Evolutionary conservation across 176 grass and related monocot species (phyloP).

Genomic region (Tillandsia fasciculata): DNA sequence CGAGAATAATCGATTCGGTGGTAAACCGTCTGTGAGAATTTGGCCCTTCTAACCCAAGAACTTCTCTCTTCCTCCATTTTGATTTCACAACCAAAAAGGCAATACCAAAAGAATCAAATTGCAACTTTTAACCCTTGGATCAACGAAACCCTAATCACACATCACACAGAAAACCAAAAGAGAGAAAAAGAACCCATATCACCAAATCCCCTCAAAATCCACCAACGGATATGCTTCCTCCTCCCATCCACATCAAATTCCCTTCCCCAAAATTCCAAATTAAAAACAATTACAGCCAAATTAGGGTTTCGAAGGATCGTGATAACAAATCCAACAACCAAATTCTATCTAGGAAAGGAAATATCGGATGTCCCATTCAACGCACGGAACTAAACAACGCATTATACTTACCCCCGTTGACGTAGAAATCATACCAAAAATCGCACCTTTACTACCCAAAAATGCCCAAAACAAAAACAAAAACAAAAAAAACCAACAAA

Average conservation of each 20-base stretch:
- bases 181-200: neutral
- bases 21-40: constrained; percentile 59
- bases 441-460: neutral
- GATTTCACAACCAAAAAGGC: neutral
- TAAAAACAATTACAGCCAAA: neutral
- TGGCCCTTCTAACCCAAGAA: constrained; percentile 80
- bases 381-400: neutral
- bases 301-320: neutral
- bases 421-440: constrained; percentile 4
- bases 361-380: neutral
- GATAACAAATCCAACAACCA: neutral
- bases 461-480: neutral
- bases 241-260: neutral
- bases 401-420: neutral
- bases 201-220: neutral
- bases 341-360: neutral
- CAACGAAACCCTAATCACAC: neutral
- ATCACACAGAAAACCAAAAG: neutral
- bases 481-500: neutral
- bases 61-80: constrained; percentile 64
- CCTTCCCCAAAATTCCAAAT: neutral
- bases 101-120: constrained; percentile 9
- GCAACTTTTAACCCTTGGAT: constrained; percentile 13
- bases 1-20: constrained; percentile 14
- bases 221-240: neutral